Evolutionary conservation across 352 stramenopile genomes (phyloP), one percentile per base, ranked within the genome.

Genomic region (Phytopythium mirpurense): DNA sequence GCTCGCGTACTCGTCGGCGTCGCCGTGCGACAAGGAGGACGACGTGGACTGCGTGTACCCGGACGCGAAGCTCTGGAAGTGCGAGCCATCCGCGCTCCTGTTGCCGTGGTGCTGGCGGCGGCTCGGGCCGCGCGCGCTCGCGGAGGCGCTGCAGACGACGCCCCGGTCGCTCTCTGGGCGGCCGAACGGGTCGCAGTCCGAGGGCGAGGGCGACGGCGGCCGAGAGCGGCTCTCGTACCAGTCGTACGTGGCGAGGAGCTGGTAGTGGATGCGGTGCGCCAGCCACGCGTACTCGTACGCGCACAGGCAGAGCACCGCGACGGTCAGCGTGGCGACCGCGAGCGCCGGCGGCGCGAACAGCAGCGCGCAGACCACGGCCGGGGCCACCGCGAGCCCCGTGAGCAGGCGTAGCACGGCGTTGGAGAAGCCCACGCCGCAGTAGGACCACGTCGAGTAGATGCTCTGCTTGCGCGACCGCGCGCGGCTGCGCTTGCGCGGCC

Each of bases 211-310:
- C 18, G 52, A 51, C 23, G 21, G 15, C 31, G 44, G 26, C 32
- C 23, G 47, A 31, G n/a, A 8, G 47, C 34, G 31, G 31, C 40
- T 41, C 47, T 53, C 47, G 47, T 53, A 53, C 47, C 47, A 53
- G 21, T 53, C 47, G 41, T 60, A 78, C 23, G 48, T 82, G 16
- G 53, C 51, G 19, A 78, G 44, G 29, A 82, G 60, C 45, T 77
- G 66, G 27, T 64, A 53, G 36, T 74, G 66, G 52, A 86, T 78
- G 11, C 67, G 69, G 51, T 76, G 74, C 15, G 72, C 72, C 16
- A 86, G 52, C 74, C 74, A 86, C 21, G 69, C 60, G 31, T 78
- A 78, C 52, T 86, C 74, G 54, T 79, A 83, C 37, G 59, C 59
- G 52, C 72, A 72, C 9, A 86, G 40, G 27, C 68, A 77, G 38